Percentiles rank a stretch among this genome's conserved stretches.
These are phyloP conservation scores for Gracilaria domingensis DNA, from an alignment of 23 red algal genomes.

Conservation along the genomic window DNA sequence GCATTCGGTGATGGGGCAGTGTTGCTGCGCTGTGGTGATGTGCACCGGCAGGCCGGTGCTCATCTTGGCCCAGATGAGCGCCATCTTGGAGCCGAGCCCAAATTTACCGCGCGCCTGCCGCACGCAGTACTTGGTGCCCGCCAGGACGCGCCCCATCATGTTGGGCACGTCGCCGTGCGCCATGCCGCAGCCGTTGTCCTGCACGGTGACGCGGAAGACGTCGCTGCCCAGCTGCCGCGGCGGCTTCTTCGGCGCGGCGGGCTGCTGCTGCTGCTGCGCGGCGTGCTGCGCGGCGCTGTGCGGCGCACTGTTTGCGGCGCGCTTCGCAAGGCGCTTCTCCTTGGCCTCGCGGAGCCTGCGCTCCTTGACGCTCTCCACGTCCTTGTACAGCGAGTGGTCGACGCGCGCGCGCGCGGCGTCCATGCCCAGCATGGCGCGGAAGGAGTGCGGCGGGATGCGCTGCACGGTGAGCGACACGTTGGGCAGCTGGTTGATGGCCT, in stretches of 20 bases:
- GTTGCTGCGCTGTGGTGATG: conserved; percentile 54
- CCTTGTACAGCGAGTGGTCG: conserved; percentile 81
- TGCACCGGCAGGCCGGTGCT: conserved; percentile 83
- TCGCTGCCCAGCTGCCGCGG: conserved; percentile 19
- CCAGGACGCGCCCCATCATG: conserved; percentile 90
- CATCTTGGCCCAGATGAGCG: conserved; percentile 97
- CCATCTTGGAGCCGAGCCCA: conserved; percentile 97
- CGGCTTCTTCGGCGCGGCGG: not conserved
- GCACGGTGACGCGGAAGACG: conserved; percentile 78
- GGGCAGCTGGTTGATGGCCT: conserved; percentile 70
- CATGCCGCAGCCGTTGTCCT: conserved; percentile 92
- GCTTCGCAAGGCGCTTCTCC: conserved; percentile 43
- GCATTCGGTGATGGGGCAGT: conserved; percentile 61
- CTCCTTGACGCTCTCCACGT: conserved; percentile 73
- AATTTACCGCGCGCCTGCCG: conserved; percentile 93
- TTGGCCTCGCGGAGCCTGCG: conserved; percentile 41
- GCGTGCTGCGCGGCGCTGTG: not conserved
- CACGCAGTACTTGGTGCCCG: conserved; percentile 93
- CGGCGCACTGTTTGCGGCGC: not conserved
- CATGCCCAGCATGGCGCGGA: conserved; percentile 65
- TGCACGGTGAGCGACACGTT: conserved; percentile 61
- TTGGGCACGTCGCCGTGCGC: conserved; percentile 82
- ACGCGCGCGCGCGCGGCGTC: conserved; percentile 20
- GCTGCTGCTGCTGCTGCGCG: not conserved
- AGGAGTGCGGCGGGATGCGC: conserved; percentile 46